Evolutionary conservation across 495 filamentous ascomycete genomes (phyloP), one percentile per base, ranked within the genome.

Genomic region (Trichoderma erinaceum): DNA sequence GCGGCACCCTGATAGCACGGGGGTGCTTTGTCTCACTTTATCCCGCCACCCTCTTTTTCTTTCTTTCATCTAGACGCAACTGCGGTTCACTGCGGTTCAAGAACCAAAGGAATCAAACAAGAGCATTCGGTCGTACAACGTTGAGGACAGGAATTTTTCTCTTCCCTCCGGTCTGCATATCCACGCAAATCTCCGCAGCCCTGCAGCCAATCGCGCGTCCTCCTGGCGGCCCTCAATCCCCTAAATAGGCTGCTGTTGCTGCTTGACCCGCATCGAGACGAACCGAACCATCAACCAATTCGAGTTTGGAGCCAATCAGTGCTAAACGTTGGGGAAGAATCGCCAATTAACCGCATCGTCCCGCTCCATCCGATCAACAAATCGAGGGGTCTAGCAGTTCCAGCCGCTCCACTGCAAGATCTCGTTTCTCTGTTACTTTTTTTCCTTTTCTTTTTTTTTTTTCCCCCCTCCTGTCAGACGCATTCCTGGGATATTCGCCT

Each of bases 311-410:
- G 48, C 56, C 56, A 61, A 61, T 61, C 56, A 61, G 8, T 61
- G 56, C 56, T 18, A 32, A 48, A 48, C 44, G 44, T 48, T 48
- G 44, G 44, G 44, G 44, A 48, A 48, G 23, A 61, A 61, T 61
- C 56, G 44, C 25, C 10, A 7, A 29, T 29, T 61, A 61, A 61
- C 56, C 56, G 56, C 56, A 29, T 61, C 56, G 56, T 61, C 56
- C 56, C 56, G 56, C 56, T 61, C n/a, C 56, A 21, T 61, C 56
- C 56, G 56, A 61, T 61, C 56, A 61, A 21, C 56, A 61, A 32
- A 61, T 61, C 25, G 23, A 11, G 18, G 48, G 4, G 48, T 11
- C 48, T 52, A 21, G 21, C n/a, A 52, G 48, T 1, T 3, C 35
- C 44, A 48, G 44, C 23, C 18, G 21, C 23, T 58, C 21, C 11